Conservation (phyloP, 306 rosid species). For the Purshia tridentata region DNA sequence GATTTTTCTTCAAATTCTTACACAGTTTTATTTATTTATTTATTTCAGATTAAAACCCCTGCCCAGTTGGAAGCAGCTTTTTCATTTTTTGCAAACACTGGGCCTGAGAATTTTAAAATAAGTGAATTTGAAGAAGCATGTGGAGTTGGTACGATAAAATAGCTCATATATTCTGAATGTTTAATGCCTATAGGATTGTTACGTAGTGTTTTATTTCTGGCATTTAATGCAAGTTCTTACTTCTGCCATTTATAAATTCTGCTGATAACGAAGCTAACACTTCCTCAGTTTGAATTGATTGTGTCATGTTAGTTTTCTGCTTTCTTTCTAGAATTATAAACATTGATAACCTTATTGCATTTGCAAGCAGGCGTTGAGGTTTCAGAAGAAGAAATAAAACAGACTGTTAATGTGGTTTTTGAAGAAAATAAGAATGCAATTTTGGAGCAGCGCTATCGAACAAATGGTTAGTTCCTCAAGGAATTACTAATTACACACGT, state of each 20-base stretch:
- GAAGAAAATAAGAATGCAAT: conserved; percentile 68
- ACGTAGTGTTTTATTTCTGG: conserved; percentile 4
- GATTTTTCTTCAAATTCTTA: conserved; percentile 2
- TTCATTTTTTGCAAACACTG: conserved; percentile 51
- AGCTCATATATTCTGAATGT: conserved; percentile 5
- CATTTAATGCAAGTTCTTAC: not conserved
- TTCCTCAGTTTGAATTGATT: conserved; percentile 8
- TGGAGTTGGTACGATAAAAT: conserved; percentile 75
- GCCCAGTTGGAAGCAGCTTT: conserved; percentile 90
- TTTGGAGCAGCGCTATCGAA: conserved; percentile 72
- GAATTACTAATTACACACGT: not conserved
- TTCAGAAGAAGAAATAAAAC: conserved; percentile 65
- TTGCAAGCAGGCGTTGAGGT: conserved; percentile 72
- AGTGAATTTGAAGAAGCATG: conserved; percentile 78
- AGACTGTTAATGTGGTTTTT: conserved; percentile 60
- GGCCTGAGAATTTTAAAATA: conserved; percentile 47
- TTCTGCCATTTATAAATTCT: conserved; percentile 3
- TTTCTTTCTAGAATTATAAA: not conserved
- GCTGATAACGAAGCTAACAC: conserved; percentile 3
- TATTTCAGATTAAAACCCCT: conserved; percentile 69
- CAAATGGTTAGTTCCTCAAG: conserved; percentile 48
- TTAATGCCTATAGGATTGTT: conserved; percentile 14
- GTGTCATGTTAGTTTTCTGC: not conserved
- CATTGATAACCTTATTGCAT: conserved; percentile 13
- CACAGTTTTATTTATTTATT: conserved; percentile 18